Conservation (phyloP, 495 filamentous ascomycete species). For the Penicillium ucsense region DNA sequence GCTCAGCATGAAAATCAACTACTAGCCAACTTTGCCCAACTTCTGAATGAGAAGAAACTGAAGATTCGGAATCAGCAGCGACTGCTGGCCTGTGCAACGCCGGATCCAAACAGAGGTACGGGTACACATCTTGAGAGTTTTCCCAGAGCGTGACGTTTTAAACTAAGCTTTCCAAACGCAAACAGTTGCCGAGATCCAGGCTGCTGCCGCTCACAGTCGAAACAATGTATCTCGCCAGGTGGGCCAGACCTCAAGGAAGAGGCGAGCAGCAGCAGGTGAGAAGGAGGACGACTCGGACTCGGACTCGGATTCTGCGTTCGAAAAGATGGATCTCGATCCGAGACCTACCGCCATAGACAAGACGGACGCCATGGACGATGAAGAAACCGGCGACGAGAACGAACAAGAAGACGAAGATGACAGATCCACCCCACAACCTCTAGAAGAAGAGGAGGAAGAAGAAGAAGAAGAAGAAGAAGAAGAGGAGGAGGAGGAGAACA, state of each 20-base stretch:
- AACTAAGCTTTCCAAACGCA: neutral
- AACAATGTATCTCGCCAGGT: slow-evolving; percentile 2
- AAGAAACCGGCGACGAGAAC: neutral
- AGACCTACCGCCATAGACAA: neutral
- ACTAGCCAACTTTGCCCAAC: slow-evolving; percentile 56
- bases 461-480: too few species aligned
- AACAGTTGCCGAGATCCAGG: slow-evolving; percentile 21
- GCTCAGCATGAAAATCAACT: slow-evolving; percentile 59
- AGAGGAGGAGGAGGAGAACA: too few species aligned
- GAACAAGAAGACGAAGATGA: slow-evolving; percentile 29
- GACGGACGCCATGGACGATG: neutral
- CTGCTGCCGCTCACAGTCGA: slow-evolving; percentile 1
- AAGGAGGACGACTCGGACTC: slow-evolving; percentile 35
- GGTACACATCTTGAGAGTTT: neutral
- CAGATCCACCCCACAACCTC: slow-evolving; percentile 23
- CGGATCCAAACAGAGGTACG: slow-evolving; percentile 39
- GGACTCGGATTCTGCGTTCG: slow-evolving; percentile 44
- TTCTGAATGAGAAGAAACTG: slow-evolving; percentile 84
- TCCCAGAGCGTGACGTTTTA: too few species aligned
- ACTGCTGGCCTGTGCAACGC: slow-evolving; percentile 49
- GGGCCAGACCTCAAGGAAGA: slow-evolving; percentile 31
- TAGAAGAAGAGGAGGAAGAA: slow-evolving; percentile 31
- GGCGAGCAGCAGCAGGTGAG: slow-evolving; percentile 21
- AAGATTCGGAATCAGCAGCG: slow-evolving; percentile 79
- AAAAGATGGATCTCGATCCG: slow-evolving; percentile 51